phyloP scores from a whole-genome alignment of 495 filamentous ascomycete genomes.

The Penicillium pancosmium region DNA sequence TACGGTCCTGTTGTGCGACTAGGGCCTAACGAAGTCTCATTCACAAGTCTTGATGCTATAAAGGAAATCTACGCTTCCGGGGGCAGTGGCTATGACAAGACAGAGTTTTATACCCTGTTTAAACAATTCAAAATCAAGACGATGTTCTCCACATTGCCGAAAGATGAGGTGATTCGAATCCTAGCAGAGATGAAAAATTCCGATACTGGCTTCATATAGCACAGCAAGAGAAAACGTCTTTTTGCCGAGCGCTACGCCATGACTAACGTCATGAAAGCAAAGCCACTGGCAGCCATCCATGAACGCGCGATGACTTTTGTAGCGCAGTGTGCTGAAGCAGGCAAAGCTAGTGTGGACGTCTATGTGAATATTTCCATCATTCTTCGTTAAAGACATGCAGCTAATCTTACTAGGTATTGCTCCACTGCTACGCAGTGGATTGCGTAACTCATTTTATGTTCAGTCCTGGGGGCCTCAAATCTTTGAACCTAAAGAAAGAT shows the following conservation, averaged over 20 bases:
- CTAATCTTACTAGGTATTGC: conserved; percentile 24
- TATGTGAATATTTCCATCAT: conserved; percentile 47
- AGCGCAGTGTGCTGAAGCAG: conserved; percentile 44
- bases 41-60: conserved; percentile 58
- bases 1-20: conserved; percentile 62
- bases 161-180: conserved; percentile 43
- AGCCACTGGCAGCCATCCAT: conserved; percentile 54
- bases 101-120: conserved; percentile 67
- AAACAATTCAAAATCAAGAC: conserved; percentile 57
- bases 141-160: conserved; percentile 47
- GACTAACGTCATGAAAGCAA: conserved; percentile 59
- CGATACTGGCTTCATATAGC: conserved; percentile 35
- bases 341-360: conserved; percentile 52
- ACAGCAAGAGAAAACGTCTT: conserved; percentile 59
- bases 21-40: conserved; percentile 63
- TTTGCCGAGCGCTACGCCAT: conserved; percentile 69
- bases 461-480: conserved; percentile 61
- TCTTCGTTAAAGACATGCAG: background rate
- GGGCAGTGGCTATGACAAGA: conserved; percentile 70
- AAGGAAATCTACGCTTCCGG: conserved; percentile 68
- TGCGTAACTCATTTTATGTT: conserved; percentile 68
- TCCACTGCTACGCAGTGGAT: conserved; percentile 68
- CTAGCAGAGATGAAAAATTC: conserved; percentile 14
- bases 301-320: conserved; percentile 57
- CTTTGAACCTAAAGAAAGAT: conserved; percentile 51